These are phyloP conservation scores for Urtica urens DNA, from an alignment of 306 rosid genomes.

Conservation along the genomic window DNA sequence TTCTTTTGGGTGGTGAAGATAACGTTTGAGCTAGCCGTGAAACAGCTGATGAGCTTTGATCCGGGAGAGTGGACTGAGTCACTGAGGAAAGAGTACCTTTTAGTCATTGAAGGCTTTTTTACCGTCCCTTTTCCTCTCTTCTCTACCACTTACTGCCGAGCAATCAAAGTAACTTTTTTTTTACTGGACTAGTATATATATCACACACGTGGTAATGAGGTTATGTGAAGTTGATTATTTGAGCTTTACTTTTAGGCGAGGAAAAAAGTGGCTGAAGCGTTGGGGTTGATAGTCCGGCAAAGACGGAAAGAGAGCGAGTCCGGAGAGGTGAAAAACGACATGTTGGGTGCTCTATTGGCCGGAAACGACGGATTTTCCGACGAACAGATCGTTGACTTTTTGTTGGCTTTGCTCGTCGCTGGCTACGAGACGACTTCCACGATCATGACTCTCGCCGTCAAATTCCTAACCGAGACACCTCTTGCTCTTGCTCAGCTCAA, in stretches of 20 bases:
- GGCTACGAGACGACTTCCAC: slow-evolving; percentile 97
- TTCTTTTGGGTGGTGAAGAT: slow-evolving; percentile 32
- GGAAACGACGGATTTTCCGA: slow-evolving; percentile 66
- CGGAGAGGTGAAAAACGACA: slow-evolving; percentile 42
- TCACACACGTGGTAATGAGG: too few species aligned
- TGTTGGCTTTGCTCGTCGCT: slow-evolving; percentile 79
- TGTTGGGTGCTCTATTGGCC: slow-evolving; percentile 70
- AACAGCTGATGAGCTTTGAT: slow-evolving; percentile 94
- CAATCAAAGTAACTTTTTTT: slow-evolving; percentile 44
- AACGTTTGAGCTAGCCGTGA: slow-evolving; percentile 90
- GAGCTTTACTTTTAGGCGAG: slow-evolving; percentile 47
- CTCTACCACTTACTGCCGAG: slow-evolving; percentile 76
- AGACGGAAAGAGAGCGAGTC: slow-evolving; percentile 44
- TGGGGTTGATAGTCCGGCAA: slow-evolving; percentile 50
- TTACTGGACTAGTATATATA: too few species aligned
- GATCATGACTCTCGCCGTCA: slow-evolving; percentile 87
- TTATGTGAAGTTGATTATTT: too few species aligned
- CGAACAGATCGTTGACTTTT: slow-evolving; percentile 76
- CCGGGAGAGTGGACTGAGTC: slow-evolving; percentile 84
- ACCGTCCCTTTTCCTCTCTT: slow-evolving; percentile 68
- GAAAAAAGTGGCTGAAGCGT: slow-evolving; percentile 83
- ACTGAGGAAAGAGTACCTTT: slow-evolving; percentile 71
- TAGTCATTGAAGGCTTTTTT: slow-evolving; percentile 88
- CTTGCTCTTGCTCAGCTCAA: slow-evolving; percentile 76
- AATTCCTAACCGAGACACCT: slow-evolving; percentile 89